Conservation (phyloP, 768 basidiomycete genomes). For the Stropharia rugosoannulata region DNA sequence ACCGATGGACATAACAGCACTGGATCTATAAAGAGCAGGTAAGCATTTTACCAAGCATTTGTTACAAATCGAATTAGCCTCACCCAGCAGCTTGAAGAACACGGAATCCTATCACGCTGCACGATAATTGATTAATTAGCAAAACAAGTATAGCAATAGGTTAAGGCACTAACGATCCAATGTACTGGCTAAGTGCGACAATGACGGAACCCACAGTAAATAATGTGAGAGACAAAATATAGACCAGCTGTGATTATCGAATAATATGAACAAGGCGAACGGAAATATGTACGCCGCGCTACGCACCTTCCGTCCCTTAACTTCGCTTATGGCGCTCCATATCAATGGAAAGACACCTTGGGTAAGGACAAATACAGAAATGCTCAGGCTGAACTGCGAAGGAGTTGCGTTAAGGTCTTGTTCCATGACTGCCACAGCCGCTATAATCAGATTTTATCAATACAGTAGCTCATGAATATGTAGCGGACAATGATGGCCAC, state of each 20-base stretch:
- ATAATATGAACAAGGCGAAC: background rate
- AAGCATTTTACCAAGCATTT: background rate
- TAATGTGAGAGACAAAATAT: constrained; percentile 48
- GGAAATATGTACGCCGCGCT: background rate
- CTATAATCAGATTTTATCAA: constrained; percentile 29
- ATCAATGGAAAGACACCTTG: constrained; percentile 68
- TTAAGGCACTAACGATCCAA: constrained; percentile 34
- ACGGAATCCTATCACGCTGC: constrained; percentile 65
- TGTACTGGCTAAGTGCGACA: constrained; percentile 50
- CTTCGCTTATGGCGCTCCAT: constrained; percentile 72
- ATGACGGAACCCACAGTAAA: constrained; percentile 55
- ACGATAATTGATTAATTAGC: background rate
- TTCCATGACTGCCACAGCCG: constrained; percentile 62
- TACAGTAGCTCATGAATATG: background rate
- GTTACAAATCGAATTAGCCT: constrained; percentile 9
- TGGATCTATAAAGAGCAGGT: constrained; percentile 39
- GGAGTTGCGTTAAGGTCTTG: constrained; percentile 56
- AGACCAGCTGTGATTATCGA: constrained; percentile 39
- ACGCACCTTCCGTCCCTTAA: constrained; percentile 70
- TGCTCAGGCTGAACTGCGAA: constrained; percentile 61
- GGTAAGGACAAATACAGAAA: constrained; percentile 71
- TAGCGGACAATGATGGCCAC: constrained; percentile 10
- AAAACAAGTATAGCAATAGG: background rate
- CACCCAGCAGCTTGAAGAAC: constrained; percentile 67
- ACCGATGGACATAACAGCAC: constrained; percentile 69